These are phyloP conservation scores for Urostyla sp. DNA, from an alignment of 73 alveolate species.

Conservation along the genomic window DNA sequence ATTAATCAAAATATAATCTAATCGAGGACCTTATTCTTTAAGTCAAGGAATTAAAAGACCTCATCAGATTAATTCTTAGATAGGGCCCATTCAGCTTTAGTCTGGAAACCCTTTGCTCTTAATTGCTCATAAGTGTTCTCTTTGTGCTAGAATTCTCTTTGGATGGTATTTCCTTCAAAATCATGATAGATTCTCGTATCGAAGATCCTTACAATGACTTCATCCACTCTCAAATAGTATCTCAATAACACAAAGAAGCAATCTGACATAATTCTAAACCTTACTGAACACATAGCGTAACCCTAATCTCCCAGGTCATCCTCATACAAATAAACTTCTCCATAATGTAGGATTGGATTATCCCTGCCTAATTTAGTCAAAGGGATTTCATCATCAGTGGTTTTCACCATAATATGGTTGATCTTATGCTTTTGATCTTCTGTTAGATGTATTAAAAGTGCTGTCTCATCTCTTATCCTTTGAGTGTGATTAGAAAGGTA, in stretches of 20 bases:
- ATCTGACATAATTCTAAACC: slow-evolving; percentile 98
- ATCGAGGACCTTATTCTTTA: slow-evolving; percentile 70
- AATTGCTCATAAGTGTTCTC: slow-evolving; percentile 89
- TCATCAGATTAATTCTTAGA: slow-evolving; percentile 85
- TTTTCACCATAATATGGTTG: slow-evolving; percentile 66
- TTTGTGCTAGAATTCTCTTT: slow-evolving; percentile 87
- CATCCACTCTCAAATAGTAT: slow-evolving; percentile 97
- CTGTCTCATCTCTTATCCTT: slow-evolving; percentile 60
- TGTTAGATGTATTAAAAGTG: slow-evolving; percentile 31
- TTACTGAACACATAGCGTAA: slow-evolving; percentile 78
- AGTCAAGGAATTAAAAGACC: slow-evolving; percentile 79
- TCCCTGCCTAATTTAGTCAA: slow-evolving; percentile 85
- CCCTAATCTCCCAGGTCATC: slow-evolving; percentile 98
- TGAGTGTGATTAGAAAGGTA: slow-evolving; percentile 44
- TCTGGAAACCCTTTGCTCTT: slow-evolving; percentile 80
- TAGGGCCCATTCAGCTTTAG: slow-evolving; percentile 87
- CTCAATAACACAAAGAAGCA: slow-evolving; percentile 96
- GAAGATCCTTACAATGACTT: slow-evolving; percentile 91
- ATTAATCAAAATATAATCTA: slow-evolving; percentile 62
- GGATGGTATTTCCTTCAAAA: slow-evolving; percentile 82
- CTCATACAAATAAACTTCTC: slow-evolving; percentile 88
- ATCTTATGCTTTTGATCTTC: not conserved
- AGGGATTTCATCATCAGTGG: slow-evolving; percentile 91
- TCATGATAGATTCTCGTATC: slow-evolving; percentile 98
- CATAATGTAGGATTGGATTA: slow-evolving; percentile 93